Conservation (phyloP, 495 filamentous ascomycete species). For the Penicillium angulare region DNA sequence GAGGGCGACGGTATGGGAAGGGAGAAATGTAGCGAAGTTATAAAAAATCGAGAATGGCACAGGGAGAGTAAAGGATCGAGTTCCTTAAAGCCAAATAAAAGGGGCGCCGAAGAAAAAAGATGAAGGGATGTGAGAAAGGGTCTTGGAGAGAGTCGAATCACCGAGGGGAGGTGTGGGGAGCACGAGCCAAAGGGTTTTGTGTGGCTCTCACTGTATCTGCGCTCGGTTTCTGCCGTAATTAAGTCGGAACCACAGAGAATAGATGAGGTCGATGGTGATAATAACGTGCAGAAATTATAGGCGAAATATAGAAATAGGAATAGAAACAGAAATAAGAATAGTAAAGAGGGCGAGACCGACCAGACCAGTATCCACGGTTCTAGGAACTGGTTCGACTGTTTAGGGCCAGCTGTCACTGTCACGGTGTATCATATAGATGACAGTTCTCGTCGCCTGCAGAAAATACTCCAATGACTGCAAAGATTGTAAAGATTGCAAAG, state of each 20-base stretch:
- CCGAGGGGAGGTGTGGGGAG: slow-evolving; percentile 2
- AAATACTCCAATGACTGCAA: not conserved
- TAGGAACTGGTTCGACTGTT: slow-evolving; percentile 6
- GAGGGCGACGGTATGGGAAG: not conserved
- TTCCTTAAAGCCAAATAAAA: no score
- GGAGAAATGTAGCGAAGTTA: not conserved
- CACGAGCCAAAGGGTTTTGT: slow-evolving; percentile 13
- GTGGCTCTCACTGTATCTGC: not conserved
- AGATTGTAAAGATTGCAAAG: no score
- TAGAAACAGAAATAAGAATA: not conserved
- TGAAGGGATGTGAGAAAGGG: slow-evolving; percentile 8
- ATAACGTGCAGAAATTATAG: no score
- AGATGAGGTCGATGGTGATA: no score
- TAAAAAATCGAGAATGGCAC: not conserved
- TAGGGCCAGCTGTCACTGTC: slow-evolving; percentile 2
- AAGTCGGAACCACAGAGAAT: not conserved
- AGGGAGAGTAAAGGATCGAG: no score
- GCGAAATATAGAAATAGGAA: no score
- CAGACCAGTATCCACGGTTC: slow-evolving; percentile 17
- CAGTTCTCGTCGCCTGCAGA: not conserved
- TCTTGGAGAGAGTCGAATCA: slow-evolving; percentile 8
- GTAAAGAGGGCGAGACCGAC: no score
- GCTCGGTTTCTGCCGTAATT: not conserved
- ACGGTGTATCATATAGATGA: not conserved
- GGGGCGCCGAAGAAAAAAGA: not conserved